Base-by-base conservation (phyloP, 768 basidiomycete genomes). In the Auriculariales sp. region DNA sequence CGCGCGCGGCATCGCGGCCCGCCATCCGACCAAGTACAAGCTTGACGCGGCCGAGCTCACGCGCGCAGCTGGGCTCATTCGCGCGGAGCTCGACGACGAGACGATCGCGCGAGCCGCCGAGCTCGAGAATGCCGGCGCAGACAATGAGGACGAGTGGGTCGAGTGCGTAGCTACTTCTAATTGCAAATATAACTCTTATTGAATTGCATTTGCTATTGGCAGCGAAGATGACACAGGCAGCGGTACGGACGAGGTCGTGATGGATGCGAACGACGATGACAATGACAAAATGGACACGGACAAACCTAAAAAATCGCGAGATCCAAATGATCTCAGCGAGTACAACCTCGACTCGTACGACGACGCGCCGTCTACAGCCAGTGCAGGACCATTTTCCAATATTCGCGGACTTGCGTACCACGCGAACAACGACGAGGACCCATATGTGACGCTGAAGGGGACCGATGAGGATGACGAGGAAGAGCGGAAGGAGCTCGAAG, bases 271-370 rank as follows among this genome's bases (percentile, higher is more conserved):
- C 56, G 39, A 34, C 57, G 34, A 48, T 30, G 10, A 60, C 56
- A 64, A 59, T 58, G n/a, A 55, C 49, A 12, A 44, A 52, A 2
- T 62, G 57, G 17, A 54, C 60, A 32, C 56, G 58, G 48, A 57
- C 47, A 22, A 57, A 63, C 5, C 68, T 64, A 56, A 51, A 56
- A 51, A 68, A 68, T 49, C 60, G 61, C 3, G 81, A n/a, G n/a
- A n/a, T n/a, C n/a, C n/a, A n/a, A n/a, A 86, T 51, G 89, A 89
- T 64, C 68, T 99, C 17, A 75, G 83, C 1, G 70, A 89, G 54
- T 99, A 97, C 62, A 82, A 93, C 50, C 66, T 98, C 52, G 93
- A 97, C 58, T 76, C 82, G 11, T 99, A 98, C 59, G 94, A 98
- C 57, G 72, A 93, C 46, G 91, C 94, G 57, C 75, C 64, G 15